Evolutionary conservation across 176 grass and related monocot species (phyloP), one percentile per base, ranked within the genome.

Genomic region (Avena insularis): DNA sequence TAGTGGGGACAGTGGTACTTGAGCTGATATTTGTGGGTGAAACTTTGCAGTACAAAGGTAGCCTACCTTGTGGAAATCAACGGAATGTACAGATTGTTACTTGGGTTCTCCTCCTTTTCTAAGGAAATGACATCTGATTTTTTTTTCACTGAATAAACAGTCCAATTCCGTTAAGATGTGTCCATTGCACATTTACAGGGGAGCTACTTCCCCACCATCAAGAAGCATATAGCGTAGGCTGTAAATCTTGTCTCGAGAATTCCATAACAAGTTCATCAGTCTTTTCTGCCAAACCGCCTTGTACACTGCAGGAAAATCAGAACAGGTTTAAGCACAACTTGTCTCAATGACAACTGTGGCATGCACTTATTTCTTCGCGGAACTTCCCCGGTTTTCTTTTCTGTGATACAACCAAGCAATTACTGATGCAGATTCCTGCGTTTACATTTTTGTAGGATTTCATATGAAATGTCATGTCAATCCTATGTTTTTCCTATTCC

Each of bases 71-170:
- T 73, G 21, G 31, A 65, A 85, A 72, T 56, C 47, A 43, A 76
- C 8, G 33, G 23, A 73, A 33, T 90, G 68, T 78, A 90, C 15
- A 90, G 80, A 60, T 54, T 61, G 3, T 85, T 86, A 86, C 19
- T 20, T 13, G 29, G 3, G 16, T 73, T 59, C 21, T 33, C 38
- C 54, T 71, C 20, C 25, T 49, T 85, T 90, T 82, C 50, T 25
- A 36, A 27, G 43, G 83, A 40, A 38, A 23, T 14, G 54, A 43
- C 16, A 19, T 75, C 23, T 46, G 15, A 31, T 43, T 43, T 43
- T 66, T 89, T 79, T 15, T 79, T 71, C 31, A 55, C 1, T 75
- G 46, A 75, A 57, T 56, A 75, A 56, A 79, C 9, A 40, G 16
- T 59, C 17, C 25, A 76, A 21, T 29, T 11, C 47, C 35, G n/a